Evolutionary conservation across 2,329 filamentous ascomycete genomes (phyloP).

Genomic region (Monosporascus cannonballus): DNA sequence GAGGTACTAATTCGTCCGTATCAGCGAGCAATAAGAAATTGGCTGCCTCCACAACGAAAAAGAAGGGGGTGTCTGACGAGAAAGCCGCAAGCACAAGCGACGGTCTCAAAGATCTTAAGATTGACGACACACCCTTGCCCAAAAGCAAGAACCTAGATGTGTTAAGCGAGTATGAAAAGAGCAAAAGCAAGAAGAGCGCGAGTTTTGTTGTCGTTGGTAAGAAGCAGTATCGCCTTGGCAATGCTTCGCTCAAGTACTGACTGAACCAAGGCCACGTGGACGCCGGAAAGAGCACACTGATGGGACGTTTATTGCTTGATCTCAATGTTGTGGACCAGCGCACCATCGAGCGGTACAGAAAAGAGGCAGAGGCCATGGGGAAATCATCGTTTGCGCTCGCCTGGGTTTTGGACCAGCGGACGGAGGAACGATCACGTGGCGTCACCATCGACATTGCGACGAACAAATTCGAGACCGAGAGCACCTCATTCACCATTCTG

Average conservation of each 20-base stretch:
- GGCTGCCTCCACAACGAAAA: conserved; percentile 32
- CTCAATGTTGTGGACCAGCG: conserved; percentile 82
- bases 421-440: conserved; percentile 81
- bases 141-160: conserved; percentile 81
- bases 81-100: conserved; percentile 27
- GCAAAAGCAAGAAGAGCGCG: conserved; percentile 69
- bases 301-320: conserved; percentile 90
- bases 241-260: conserved; percentile 4
- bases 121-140: conserved; percentile 49
- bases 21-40: conserved; percentile 45
- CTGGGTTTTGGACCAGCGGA: conserved; percentile 91
- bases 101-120: conserved; percentile 33
- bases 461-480: conserved; percentile 87
- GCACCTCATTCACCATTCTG: conserved; percentile 83
- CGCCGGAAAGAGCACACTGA: conserved; percentile 94
- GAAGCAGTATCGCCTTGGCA: conserved; percentile 18
- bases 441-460: conserved; percentile 97
- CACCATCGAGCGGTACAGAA: conserved; percentile 80
- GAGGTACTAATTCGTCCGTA: conserved; percentile 44
- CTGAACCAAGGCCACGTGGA: conserved; percentile 74
- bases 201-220: conserved; percentile 91
- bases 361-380: conserved; percentile 84
- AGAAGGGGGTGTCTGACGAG: conserved; percentile 29
- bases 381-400: conserved; percentile 95
- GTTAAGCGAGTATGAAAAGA: conserved; percentile 69